Percentiles rank a stretch among this genome's conserved stretches.
Conservation (phyloP, 345 rosid species). For the Physaria fendleri region DNA sequence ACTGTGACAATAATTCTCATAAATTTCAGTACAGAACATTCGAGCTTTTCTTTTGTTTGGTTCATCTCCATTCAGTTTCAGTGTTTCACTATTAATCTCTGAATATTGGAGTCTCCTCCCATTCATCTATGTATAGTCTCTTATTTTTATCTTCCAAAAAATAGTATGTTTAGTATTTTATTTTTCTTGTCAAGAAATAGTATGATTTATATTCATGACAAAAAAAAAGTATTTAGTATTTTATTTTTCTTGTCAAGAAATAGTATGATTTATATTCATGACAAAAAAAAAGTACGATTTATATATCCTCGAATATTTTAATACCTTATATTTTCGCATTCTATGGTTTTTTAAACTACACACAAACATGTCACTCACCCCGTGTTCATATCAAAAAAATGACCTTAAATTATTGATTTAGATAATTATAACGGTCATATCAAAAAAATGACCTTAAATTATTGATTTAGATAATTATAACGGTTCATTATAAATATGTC, state of each 20-base stretch:
- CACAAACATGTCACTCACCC: neutral
- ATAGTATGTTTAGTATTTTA: no score
- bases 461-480: no score
- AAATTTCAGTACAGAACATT: neutral
- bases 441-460: neutral
- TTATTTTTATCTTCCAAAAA: neutral
- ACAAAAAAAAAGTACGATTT: neutral
- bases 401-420: neutral
- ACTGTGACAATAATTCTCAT: conserved; percentile 22
- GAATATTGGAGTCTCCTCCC: neutral
- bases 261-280: no score
- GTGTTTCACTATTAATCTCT: neutral
- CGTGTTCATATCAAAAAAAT: neutral
- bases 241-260: no score
- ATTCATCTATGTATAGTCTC: neutral
- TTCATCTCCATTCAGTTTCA: neutral
- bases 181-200: no score
- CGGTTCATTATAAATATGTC: neutral
- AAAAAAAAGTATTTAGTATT: no score
- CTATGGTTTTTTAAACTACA: neutral
- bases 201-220: no score
- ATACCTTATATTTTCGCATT: neutral
- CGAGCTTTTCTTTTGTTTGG: neutral
- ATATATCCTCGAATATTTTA: neutral
- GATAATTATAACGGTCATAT: no score